These are phyloP conservation scores for Magnolia sinica DNA, from an alignment of 164 flowering plant genomes.

Conservation along the genomic window DNA sequence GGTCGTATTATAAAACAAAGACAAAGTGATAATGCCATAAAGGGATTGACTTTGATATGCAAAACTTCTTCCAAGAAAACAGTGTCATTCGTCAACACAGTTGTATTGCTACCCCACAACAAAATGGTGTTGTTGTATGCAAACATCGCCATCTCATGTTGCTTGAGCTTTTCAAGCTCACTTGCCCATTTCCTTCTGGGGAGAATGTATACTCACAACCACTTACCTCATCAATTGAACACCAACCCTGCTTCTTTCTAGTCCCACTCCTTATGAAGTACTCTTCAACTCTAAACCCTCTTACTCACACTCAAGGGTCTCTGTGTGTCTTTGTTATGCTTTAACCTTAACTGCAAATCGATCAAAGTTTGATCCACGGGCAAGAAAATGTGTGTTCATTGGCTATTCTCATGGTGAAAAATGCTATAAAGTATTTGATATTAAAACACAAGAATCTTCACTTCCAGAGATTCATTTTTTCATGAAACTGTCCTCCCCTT, in stretches of 20 bases:
- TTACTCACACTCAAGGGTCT: background rate
- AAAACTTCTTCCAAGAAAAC: background rate
- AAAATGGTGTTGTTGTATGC: slow-evolving; percentile 9
- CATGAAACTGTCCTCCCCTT: slow-evolving; percentile 6
- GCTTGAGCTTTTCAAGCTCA: slow-evolving; percentile 9
- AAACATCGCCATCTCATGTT: slow-evolving; percentile 9
- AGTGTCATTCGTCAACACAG: background rate
- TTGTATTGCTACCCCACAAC: background rate
- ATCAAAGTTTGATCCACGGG: slow-evolving; percentile 6
- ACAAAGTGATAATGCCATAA: too few relatives aligned
- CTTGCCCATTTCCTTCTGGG: slow-evolving; percentile 6
- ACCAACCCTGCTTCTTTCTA: background rate
- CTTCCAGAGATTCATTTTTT: slow-evolving; percentile 9
- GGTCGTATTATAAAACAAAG: too few relatives aligned
- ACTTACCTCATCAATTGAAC: slow-evolving; percentile 10
- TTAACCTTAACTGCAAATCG: background rate
- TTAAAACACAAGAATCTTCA: background rate
- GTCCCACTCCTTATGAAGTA: slow-evolving; percentile 5
- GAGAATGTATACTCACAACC: slow-evolving; percentile 6
- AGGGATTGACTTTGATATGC: slow-evolving; percentile 2
- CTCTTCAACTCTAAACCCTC: background rate
- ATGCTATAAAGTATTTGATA: slow-evolving; percentile 11
- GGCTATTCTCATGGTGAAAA: slow-evolving; percentile 15
- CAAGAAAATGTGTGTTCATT: slow-evolving; percentile 5
- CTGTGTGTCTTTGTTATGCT: slow-evolving; percentile 11